Conservation (phyloP, 495 filamentous ascomycete species). For the Pseudomonodictys pantanalensis region DNA sequence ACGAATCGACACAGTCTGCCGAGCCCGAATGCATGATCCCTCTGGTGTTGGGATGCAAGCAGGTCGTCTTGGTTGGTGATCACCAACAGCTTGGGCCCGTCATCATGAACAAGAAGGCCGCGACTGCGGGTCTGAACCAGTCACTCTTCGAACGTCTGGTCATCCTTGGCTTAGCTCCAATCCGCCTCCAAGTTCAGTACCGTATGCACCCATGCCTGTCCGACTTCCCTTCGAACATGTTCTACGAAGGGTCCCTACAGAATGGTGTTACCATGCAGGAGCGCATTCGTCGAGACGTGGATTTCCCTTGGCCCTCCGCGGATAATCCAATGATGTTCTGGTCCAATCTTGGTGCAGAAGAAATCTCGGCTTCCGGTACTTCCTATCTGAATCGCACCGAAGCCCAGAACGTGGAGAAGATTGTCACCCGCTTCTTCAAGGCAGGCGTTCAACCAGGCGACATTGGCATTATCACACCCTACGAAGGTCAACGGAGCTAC, state of each 20-base stretch:
- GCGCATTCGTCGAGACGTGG: slow-evolving; percentile 85
- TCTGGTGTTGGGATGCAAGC: slow-evolving; percentile 94
- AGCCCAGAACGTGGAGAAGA: slow-evolving; percentile 95
- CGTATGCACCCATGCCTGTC: slow-evolving; percentile 99
- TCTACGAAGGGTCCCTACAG: slow-evolving; percentile 96
- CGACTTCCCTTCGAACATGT: slow-evolving; percentile 99
- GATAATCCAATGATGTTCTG: slow-evolving; percentile 99
- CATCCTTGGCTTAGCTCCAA: slow-evolving; percentile 85
- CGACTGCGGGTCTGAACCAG: slow-evolving; percentile 95
- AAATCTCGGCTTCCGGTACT: slow-evolving; percentile 95
- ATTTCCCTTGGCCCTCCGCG: slow-evolving; percentile 95
- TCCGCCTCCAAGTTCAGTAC: slow-evolving; percentile 95
- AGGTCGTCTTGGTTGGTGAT: slow-evolving; percentile 95
- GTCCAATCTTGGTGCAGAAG: slow-evolving; percentile 96
- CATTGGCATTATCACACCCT: slow-evolving; percentile 98
- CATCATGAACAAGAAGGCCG: slow-evolving; percentile 99
- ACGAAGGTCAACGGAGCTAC: slow-evolving; percentile 97
- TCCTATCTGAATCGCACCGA: slow-evolving; percentile 98
- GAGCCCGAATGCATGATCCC: slow-evolving; percentile 99
- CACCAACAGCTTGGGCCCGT: slow-evolving; percentile 98
- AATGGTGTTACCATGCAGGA: slow-evolving; percentile 92
- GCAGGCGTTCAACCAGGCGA: slow-evolving; percentile 88
- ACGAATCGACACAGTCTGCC: slow-evolving; percentile 98
- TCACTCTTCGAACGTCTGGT: slow-evolving; percentile 96
- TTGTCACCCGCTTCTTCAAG: slow-evolving; percentile 98